phyloP scores from a whole-genome alignment of 768 basidiomycete species.

The Mycena filopes region DNA sequence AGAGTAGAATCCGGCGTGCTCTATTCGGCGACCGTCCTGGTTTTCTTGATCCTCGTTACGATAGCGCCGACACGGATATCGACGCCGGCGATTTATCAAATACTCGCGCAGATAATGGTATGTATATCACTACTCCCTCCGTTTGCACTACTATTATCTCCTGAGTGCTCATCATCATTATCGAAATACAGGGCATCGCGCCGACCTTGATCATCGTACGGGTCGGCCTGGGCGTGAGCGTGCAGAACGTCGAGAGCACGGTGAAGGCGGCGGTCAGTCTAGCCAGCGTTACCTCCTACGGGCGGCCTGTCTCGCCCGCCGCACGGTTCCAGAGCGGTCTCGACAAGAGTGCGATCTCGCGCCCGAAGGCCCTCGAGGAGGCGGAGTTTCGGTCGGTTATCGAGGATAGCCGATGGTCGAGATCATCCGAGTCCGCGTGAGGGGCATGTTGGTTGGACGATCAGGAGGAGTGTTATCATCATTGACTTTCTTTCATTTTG shows the following conservation, averaged over 20 bases:
- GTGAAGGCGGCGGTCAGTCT: neutral
- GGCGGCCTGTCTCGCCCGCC: too few relatives aligned
- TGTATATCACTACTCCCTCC: constrained; percentile 5
- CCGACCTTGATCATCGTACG: constrained; percentile 47
- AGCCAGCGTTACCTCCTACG: neutral
- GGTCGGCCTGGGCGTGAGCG: constrained; percentile 39
- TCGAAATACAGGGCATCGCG: constrained; percentile 40
- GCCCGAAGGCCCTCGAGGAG: too few relatives aligned
- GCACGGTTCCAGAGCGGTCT: too few relatives aligned
- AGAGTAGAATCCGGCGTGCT: constrained; percentile 46
- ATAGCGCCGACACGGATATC: neutral
- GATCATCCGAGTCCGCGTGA: too few relatives aligned
- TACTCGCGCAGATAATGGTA: constrained; percentile 44
- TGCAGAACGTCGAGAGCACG: neutral
- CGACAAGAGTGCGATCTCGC: too few relatives aligned
- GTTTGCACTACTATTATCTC: too few relatives aligned
- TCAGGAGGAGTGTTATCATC: too few relatives aligned
- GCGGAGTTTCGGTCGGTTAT: too few relatives aligned
- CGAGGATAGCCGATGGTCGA: too few relatives aligned
- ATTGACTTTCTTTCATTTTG: too few relatives aligned
- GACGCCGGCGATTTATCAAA: constrained; percentile 27
- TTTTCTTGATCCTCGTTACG: constrained; percentile 31
- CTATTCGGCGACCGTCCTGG: constrained; percentile 42
- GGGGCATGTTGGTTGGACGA: too few relatives aligned
- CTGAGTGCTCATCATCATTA: too few relatives aligned